Conservation (phyloP, 768 basidiomycete genomes). For the Boletus bicolor region DNA sequence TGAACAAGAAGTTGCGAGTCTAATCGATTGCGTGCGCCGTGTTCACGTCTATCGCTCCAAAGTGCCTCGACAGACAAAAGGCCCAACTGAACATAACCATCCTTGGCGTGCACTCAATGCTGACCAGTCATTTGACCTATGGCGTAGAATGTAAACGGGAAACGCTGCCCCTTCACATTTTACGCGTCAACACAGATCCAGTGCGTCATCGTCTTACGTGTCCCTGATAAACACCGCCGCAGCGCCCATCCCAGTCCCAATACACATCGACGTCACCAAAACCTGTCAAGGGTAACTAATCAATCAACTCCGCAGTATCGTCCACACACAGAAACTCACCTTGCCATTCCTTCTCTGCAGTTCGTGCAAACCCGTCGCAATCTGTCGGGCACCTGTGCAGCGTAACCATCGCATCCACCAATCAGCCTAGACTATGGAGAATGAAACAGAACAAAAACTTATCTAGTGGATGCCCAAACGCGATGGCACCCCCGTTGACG, state of each 20-base stretch:
- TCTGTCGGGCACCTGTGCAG: constrained; percentile 80
- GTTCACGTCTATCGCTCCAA: constrained; percentile 18
- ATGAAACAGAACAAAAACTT: constrained; percentile 33
- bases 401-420: constrained; percentile 39
- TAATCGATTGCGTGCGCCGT: background rate
- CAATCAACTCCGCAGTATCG: background rate
- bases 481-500: constrained; percentile 89
- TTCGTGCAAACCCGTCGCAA: constrained; percentile 80
- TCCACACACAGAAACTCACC: constrained; percentile 33
- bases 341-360: constrained; percentile 66
- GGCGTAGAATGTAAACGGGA: background rate
- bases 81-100: no score
- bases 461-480: constrained; percentile 82
- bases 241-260: constrained; percentile 91
- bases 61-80: background rate
- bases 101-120: no score
- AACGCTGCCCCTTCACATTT: background rate
- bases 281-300: constrained; percentile 41
- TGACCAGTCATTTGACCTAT: no score
- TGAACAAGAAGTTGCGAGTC: constrained; percentile 6
- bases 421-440: constrained; percentile 5
- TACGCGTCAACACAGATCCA: background rate
- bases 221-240: constrained; percentile 71
- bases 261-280: constrained; percentile 87
- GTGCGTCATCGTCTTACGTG: background rate